Evolutionary conservation across 805 yeast genomes (phyloP).

Genomic region (Barnettozyma californica): DNA sequence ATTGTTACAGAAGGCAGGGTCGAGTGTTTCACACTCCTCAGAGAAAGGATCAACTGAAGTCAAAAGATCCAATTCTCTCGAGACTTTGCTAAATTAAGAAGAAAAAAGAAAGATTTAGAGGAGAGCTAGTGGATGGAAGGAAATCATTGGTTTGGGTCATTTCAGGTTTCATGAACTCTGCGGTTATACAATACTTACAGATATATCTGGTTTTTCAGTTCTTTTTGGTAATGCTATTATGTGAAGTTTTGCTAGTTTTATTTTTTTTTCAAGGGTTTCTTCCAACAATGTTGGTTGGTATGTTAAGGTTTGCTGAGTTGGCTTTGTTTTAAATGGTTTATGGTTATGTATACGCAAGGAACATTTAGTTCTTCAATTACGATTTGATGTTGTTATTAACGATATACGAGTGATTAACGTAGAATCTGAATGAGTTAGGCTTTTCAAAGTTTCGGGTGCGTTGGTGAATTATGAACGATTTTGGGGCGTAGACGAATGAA

Average conservation of each 20-base stretch:
- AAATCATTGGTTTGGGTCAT: neutral
- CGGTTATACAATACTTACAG: neutral
- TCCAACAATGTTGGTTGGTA: neutral
- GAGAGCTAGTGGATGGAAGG: no score
- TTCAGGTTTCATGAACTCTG: neutral
- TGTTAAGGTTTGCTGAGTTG: neutral
- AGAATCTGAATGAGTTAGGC: no score
- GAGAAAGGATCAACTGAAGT: neutral
- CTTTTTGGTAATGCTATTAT: neutral
- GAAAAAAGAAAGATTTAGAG: neutral
- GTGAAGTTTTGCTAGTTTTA: neutral
- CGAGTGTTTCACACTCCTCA: neutral
- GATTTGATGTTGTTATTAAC: neutral
- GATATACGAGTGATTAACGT: neutral
- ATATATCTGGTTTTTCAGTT: neutral
- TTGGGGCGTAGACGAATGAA: no score
- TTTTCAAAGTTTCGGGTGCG: no score
- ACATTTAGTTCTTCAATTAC: neutral
- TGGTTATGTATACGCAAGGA: neutral
- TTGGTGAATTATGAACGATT: no score
- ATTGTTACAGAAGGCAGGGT: constrained; percentile 10
- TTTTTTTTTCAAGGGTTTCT: neutral
- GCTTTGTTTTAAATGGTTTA: neutral
- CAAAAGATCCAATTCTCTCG: constrained; percentile 4
- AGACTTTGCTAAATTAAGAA: constrained; percentile 8